Evolutionary conservation across 2,329 filamentous ascomycete species (phyloP), one percentile per base, ranked within the genome.

Genomic region (Teratosphaeria destructans): DNA sequence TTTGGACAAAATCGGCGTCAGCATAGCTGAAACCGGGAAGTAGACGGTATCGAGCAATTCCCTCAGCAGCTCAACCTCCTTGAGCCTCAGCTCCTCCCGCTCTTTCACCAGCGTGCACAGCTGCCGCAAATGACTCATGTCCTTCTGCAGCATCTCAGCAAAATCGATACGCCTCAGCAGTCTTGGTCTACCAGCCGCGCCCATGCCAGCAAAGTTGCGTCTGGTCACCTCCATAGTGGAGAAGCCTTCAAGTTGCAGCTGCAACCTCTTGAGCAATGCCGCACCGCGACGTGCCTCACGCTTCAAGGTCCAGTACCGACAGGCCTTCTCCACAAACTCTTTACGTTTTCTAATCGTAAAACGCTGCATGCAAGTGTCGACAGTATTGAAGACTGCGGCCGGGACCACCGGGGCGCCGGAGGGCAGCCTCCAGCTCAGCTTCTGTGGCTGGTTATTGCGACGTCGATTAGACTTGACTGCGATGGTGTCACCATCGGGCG

Each of bases 271-370:
- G 61, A 99, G 81, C 59, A 99, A 79, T 3, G 94, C 90, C 34
- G 94, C 94, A 54, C 94, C 94, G 60, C 94, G 83, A 37, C 94
- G 85, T 62, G 93, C 89, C 73, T 99, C 94, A 59, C 94, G 85
- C 77, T 99, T 99, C 63, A 99, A 75, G 0, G 94, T 97, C 94
- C 94, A 99, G 75, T 97, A 99, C 67, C 90, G 91, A 76, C 93
- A 97, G 1, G 89, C 89, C 73, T 96, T 93, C 60, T 90, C 87
- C 2, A 95, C 86, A 72, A 90, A 99, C 62, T 96, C 92, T 71
- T 95, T 96, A 57, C 91, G 85, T 71, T 94, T 95, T 34, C 88
- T 85, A 39, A 89, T 80, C n/a, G 84, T 84, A 72, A 97, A 97
- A 55, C 90, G 85, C 63, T 87, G 84, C 37, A 99, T 81, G 0